Evolutionary conservation across 139 green algal genomes (phyloP).

Genomic region (Auxenochlorella protothecoides): DNA sequence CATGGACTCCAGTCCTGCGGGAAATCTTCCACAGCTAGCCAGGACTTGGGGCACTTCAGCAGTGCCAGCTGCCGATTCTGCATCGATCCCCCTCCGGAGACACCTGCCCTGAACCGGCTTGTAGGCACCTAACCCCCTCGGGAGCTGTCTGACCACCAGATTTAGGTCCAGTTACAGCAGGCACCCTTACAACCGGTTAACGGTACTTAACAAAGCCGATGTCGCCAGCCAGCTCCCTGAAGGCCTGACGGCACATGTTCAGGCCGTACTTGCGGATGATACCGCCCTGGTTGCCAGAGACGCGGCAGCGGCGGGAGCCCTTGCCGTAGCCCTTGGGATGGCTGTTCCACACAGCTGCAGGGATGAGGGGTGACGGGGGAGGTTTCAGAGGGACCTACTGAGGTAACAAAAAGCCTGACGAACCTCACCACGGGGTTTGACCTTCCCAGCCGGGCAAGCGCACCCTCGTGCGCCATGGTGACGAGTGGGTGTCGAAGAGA

Average conservation of each 20-base stretch:
- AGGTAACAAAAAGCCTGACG: too few relatives aligned
- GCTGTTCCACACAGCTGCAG: conserved; percentile 81
- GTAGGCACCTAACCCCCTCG: too few relatives aligned
- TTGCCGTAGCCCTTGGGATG: conserved; percentile 87
- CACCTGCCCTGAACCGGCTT: too few relatives aligned
- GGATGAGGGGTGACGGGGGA: conserved; percentile 14
- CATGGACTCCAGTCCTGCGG: too few relatives aligned
- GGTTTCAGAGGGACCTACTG: background rate
- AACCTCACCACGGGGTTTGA: too few relatives aligned
- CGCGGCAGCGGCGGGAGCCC: conserved; percentile 75
- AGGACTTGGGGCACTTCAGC: too few relatives aligned
- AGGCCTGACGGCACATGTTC: conserved; percentile 92
- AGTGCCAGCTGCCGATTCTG: too few relatives aligned
- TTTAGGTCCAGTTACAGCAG: too few relatives aligned
- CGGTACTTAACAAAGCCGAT: conserved; percentile 20
- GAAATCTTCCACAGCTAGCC: too few relatives aligned
- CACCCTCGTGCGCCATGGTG: conserved; percentile 5
- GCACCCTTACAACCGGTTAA: background rate
- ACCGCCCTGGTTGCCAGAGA: conserved; percentile 91
- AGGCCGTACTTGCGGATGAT: conserved; percentile 99
- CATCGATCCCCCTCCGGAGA: too few relatives aligned
- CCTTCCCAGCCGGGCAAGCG: background rate
- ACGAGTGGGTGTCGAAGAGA: background rate
- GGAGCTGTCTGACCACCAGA: too few relatives aligned
- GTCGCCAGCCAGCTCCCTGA: conserved; percentile 12